Evolutionary conservation across 1,139 yeast genomes (phyloP).

Genomic region (Scheffersomyces titani): DNA sequence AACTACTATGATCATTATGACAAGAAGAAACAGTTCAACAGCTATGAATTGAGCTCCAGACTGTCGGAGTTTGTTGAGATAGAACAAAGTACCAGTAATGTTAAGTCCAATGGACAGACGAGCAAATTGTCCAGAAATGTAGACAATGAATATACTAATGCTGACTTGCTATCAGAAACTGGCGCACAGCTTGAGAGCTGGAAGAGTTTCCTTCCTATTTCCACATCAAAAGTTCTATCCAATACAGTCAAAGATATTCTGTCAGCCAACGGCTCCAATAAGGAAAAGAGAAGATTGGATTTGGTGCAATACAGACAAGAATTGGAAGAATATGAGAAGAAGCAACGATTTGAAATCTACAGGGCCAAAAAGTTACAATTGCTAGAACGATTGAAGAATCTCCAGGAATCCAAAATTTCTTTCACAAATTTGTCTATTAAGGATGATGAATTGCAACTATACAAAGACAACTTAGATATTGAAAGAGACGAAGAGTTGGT

Average conservation of each 20-base stretch:
- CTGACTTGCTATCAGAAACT: background rate
- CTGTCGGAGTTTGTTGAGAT: conserved; percentile 3
- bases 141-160: background rate
- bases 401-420: conserved; percentile 27
- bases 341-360: conserved; percentile 22
- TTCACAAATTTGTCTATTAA: conserved; percentile 21
- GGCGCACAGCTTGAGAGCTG: background rate
- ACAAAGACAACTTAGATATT: conserved; percentile 33
- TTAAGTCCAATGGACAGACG: conserved; percentile 2
- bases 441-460: conserved; percentile 33
- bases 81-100: conserved; percentile 3
- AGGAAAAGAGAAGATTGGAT: conserved; percentile 26
- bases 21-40: conserved; percentile 1
- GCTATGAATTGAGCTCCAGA: conserved; percentile 2
- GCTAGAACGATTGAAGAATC: conserved; percentile 24
- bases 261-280: conserved; percentile 25
- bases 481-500: conserved; percentile 40
- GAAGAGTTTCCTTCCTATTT: conserved; percentile 2
- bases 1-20: conserved; percentile 4
- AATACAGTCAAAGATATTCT: conserved; percentile 21
- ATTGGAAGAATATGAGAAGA: conserved; percentile 15
- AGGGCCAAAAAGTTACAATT: conserved; percentile 23
- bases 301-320: conserved; percentile 18
- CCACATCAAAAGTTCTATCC: conserved; percentile 7
- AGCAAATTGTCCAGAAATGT: background rate